Conservation (phyloP, 495 filamentous ascomycete species). For the Neurospora discreta region DNA sequence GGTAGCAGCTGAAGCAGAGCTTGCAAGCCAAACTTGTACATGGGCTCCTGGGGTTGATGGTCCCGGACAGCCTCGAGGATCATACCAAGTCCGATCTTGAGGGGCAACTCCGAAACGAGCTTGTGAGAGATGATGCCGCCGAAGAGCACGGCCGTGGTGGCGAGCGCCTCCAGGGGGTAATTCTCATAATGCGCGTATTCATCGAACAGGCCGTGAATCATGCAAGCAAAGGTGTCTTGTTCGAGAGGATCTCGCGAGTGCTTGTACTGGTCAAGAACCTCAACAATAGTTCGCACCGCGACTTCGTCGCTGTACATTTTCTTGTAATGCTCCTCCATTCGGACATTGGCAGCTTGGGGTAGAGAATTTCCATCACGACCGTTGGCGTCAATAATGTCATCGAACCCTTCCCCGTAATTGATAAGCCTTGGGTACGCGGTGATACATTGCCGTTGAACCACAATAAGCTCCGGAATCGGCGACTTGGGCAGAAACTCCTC, state of each 20-base stretch:
- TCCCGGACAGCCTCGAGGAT: conserved; percentile 88
- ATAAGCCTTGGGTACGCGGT: conserved; percentile 91
- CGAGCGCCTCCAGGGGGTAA: conserved; percentile 87
- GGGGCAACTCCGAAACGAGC: conserved; percentile 75
- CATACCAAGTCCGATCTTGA: conserved; percentile 89
- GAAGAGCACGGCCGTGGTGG: conserved; percentile 91
- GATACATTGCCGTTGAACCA: conserved; percentile 75
- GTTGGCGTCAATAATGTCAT: conserved; percentile 80
- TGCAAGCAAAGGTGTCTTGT: conserved; percentile 92
- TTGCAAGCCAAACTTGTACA: conserved; percentile 99
- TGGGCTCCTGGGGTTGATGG: conserved; percentile 64
- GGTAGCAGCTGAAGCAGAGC: conserved; percentile 77
- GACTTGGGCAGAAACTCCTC: conserved; percentile 47
- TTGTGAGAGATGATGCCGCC: conserved; percentile 92
- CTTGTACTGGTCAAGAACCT: conserved; percentile 73
- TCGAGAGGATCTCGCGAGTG: conserved; percentile 69
- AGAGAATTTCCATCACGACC: conserved; percentile 68
- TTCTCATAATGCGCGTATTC: conserved; percentile 92
- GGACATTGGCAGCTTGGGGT: conserved; percentile 63
- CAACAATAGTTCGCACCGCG: conserved; percentile 68
- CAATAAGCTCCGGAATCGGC: conserved; percentile 38
- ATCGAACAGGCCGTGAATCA: conserved; percentile 96
- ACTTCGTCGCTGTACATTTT: conserved; percentile 88
- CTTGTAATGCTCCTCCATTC: conserved; percentile 96
- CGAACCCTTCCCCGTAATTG: conserved; percentile 86